Evolutionary conservation across 1,284 basidiomycete species (phyloP), one percentile per base, ranked within the genome.

Genomic region (Ceratorhiza oryzae-sativae): DNA sequence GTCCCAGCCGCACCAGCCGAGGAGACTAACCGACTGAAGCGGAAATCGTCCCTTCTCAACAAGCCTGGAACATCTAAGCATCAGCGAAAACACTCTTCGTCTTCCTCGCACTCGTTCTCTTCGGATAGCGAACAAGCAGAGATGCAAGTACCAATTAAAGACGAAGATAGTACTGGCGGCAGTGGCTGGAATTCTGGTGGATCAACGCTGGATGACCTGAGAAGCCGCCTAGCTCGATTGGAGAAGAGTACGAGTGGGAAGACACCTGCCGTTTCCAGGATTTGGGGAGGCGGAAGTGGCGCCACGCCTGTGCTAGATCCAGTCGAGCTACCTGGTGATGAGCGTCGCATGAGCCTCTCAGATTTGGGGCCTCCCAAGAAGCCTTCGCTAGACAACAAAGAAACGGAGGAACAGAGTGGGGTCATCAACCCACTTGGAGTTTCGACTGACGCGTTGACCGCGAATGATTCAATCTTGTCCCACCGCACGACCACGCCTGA

Each of bases 11-110:
- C 67, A 4, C 53, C 51, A 10, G 41, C 56, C 12, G 68, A 71
- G 10, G 68, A 71, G 18, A 20, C 55, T 12, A 42, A 56, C 45
- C 55, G 56, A 5, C 42, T 71, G 3, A 71, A 71, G 58, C 68
- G 68, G 42, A 71, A 71, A 32, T 71, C 68, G 4, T 67, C 63
- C 49, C 39, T 32, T 13, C 56, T 60, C n/a, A 46, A 8, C 8
- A 56, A 46, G 39, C 68, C 41, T 15, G 49, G 56, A 20, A 32
- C 53, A 20, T 59, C 68, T 23, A 71, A 59, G 58, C 63, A 56
- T 36, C 71, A 73, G 56, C 62, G 72, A 36, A 71, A 72, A 48
- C 62, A 49, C 46, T 70, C 72, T 8, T 55, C 55, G 30, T 61
- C 51, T n/a, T 30, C 36, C 23, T 51, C 58, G 27, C 45, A 58